A percentile compares a stretch with the other conserved stretches of the same genome.
Evolutionary conservation across 441 rosid genomes (phyloP).

Genomic region (Euphorbia celastroides): DNA sequence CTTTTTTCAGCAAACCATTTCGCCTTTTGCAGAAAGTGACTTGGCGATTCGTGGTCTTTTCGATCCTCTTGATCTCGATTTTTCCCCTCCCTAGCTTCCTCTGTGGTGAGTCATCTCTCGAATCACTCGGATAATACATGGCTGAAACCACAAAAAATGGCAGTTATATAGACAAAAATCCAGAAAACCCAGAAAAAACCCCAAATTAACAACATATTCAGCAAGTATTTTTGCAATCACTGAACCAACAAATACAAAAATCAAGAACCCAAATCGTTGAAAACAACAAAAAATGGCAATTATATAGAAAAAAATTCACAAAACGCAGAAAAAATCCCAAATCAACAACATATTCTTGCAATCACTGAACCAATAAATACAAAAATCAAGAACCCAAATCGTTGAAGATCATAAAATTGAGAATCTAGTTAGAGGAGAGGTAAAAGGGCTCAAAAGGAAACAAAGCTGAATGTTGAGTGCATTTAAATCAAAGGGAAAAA

Average conservation of each 20-base stretch:
- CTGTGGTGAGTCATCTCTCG: slow-evolving; percentile 50
- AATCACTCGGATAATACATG: slow-evolving; percentile 55
- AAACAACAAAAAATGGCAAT: slow-evolving; percentile 4
- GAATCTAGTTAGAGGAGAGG: not conserved
- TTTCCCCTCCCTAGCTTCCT: slow-evolving; percentile 89
- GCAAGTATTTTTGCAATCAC: no score
- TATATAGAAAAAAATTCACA: no score
- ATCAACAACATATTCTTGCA: not conserved
- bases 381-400: not conserved
- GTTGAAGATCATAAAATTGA: not conserved
- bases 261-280: not conserved
- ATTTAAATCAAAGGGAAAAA: slow-evolving; percentile 5
- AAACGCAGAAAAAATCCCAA: not conserved
- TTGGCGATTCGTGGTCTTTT: slow-evolving; percentile 94
- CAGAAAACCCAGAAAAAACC: not conserved
- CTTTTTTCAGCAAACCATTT: slow-evolving; percentile 91
- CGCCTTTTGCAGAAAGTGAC: slow-evolving; percentile 96
- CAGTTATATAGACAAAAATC: no score
- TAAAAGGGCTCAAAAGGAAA: not conserved
- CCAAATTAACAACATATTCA: not conserved
- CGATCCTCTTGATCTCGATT: slow-evolving; percentile 99
- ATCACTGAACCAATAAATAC: no score
- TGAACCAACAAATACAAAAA: not conserved
- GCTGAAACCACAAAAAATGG: no score
- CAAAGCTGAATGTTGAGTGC: not conserved